These are phyloP conservation scores for Penicillium sp. DNA, from an alignment of 2,329 filamentous ascomycete species.

Conservation along the genomic window DNA sequence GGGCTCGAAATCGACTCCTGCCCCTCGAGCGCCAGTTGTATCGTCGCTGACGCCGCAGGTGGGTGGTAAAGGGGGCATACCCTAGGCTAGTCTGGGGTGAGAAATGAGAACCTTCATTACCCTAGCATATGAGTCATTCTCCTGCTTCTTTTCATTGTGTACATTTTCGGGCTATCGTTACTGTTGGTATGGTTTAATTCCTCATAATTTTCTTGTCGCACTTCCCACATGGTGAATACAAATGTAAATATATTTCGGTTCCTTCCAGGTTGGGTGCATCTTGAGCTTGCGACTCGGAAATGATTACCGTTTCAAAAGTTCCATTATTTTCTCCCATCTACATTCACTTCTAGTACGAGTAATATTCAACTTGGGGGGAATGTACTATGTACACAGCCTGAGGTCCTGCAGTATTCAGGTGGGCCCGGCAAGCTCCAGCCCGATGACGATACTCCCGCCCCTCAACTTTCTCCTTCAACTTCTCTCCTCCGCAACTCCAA, in stretches of 20 bases:
- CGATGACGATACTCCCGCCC: conserved; percentile 15
- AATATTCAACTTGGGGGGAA: no score
- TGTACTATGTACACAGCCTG: no score
- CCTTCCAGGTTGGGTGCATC: no score
- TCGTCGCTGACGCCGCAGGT: conserved; percentile 7
- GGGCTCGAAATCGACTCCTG: conserved; percentile 8
- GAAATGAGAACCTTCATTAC: not conserved
- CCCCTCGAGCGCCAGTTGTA: not conserved
- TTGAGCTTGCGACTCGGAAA: no score
- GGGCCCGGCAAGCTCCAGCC: no score
- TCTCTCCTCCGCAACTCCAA: not conserved
- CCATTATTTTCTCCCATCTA: no score
- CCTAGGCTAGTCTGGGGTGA: not conserved
- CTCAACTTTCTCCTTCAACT: not conserved
- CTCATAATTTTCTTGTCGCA: no score
- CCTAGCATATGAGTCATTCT: no score
- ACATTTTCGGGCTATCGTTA: conserved; percentile 2
- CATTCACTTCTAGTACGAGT: no score
- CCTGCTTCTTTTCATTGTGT: no score
- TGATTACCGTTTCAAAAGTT: no score
- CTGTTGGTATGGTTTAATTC: no score
- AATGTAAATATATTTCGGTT: not conserved
- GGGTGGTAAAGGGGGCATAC: not conserved
- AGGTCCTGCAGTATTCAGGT: not conserved
- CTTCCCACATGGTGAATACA: not conserved